A percentile compares a stretch with the other conserved stretches of the same genome.
Evolutionary conservation across 441 rosid genomes (phyloP).

Genomic region (Populus hybrid): DNA sequence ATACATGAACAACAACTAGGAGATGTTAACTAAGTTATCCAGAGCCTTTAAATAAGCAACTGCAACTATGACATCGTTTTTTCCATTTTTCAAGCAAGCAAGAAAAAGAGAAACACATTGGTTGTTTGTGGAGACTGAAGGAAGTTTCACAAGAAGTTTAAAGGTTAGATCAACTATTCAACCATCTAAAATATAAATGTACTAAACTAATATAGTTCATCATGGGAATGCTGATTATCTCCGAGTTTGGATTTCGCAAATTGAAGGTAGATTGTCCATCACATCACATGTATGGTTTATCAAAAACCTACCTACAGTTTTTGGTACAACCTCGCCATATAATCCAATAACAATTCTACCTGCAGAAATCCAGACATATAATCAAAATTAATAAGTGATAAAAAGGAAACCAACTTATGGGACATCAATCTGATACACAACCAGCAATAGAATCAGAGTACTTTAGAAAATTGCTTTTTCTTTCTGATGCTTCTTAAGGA

Average conservation of each 20-base stretch:
- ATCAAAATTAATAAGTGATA: constrained; percentile 5
- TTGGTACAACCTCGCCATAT: constrained; percentile 84
- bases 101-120: neutral
- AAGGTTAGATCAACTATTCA: neutral
- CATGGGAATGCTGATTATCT: neutral
- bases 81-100: neutral
- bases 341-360: constrained; percentile 94
- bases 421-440: neutral
- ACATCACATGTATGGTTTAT: constrained; percentile 8
- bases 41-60: neutral
- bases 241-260: neutral
- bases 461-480: neutral
- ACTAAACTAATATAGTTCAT: neutral
- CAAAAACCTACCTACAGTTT: constrained; percentile 74
- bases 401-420: neutral
- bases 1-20: neutral
- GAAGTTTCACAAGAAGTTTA: neutral
- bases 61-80: neutral
- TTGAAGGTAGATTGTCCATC: neutral
- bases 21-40: neutral
- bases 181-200: neutral
- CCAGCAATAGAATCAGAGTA: neutral
- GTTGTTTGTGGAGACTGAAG: neutral
- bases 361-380: constrained; percentile 36
- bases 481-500: neutral